Evolutionary conservation across 164 flowering plant species (phyloP).

Genomic region (Stephania japonica): DNA sequence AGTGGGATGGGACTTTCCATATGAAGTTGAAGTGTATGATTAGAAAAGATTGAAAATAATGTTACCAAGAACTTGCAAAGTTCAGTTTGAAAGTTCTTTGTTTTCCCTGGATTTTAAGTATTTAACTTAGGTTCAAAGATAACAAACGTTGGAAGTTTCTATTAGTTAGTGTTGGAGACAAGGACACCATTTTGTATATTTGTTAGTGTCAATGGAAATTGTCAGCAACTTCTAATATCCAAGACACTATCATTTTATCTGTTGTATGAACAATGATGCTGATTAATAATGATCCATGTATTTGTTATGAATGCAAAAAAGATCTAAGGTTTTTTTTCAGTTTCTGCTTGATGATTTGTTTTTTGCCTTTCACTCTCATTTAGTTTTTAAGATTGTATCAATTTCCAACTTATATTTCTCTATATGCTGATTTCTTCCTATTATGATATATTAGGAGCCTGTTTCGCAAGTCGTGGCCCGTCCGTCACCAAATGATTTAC

Average conservation of each 20-base stretch:
- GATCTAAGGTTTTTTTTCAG: background rate
- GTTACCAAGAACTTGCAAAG: background rate
- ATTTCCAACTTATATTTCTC: background rate
- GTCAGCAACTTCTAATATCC: background rate
- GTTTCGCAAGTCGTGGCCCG: conserved; percentile 88
- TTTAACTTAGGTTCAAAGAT: background rate
- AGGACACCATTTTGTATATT: background rate
- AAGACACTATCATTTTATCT: background rate
- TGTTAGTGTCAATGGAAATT: background rate
- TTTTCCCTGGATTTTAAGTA: background rate
- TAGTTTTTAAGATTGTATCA: background rate
- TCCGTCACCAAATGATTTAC: conserved; percentile 86
- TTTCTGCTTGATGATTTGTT: background rate
- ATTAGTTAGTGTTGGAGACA: background rate
- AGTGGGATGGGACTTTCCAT: too few relatives aligned
- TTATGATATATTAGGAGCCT: conserved; percentile 63
- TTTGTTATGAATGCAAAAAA: background rate
- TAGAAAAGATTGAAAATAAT: background rate
- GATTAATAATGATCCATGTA: background rate
- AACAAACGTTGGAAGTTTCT: background rate
- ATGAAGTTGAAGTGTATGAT: too few relatives aligned
- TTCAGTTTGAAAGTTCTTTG: background rate
- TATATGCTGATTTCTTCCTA: conserved; percentile 9
- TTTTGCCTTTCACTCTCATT: background rate
- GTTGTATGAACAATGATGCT: background rate